These are phyloP conservation scores for Clonostachys rhizophaga DNA, from an alignment of 2,329 filamentous ascomycete genomes.

Conservation along the genomic window DNA sequence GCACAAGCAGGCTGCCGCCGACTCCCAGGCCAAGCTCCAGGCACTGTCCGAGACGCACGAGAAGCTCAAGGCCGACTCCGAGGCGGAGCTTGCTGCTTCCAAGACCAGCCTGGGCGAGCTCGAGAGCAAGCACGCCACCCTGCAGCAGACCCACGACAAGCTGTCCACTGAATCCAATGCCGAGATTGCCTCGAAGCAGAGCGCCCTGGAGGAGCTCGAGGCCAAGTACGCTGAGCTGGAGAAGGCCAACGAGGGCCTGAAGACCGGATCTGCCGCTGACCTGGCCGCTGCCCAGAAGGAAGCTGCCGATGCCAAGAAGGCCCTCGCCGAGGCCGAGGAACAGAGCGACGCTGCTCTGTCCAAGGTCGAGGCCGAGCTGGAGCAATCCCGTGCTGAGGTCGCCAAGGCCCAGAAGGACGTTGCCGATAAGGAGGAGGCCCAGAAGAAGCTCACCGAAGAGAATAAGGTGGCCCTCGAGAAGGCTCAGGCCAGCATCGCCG, in stretches of 20 bases:
- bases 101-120: conserved; percentile 7
- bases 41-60: conserved; percentile 15
- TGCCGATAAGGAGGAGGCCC: too few species aligned
- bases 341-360: conserved; percentile 13
- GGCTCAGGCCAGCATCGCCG: conserved; percentile 19
- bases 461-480: conserved; percentile 5
- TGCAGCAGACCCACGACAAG: conserved; percentile 14
- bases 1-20: conserved; percentile 17
- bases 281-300: conserved; percentile 21
- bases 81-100: conserved; percentile 12
- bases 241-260: conserved; percentile 13
- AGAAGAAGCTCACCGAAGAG: conserved; percentile 17
- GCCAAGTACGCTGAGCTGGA: conserved; percentile 21
- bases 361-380: too few species aligned
- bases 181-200: conserved; percentile 22
- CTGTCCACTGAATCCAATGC: conserved; percentile 12
- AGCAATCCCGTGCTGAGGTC: too few species aligned
- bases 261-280: conserved; percentile 16
- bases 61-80: conserved; percentile 16
- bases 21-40: conserved; percentile 16
- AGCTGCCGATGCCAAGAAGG: conserved; percentile 17
- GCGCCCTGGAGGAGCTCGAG: conserved; percentile 20
- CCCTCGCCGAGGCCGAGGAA: conserved; percentile 22
- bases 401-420: too few species aligned
- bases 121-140: conserved; percentile 6